phyloP scores from a whole-genome alignment of 495 filamentous ascomycete genomes.

The Penicillium silybi region DNA sequence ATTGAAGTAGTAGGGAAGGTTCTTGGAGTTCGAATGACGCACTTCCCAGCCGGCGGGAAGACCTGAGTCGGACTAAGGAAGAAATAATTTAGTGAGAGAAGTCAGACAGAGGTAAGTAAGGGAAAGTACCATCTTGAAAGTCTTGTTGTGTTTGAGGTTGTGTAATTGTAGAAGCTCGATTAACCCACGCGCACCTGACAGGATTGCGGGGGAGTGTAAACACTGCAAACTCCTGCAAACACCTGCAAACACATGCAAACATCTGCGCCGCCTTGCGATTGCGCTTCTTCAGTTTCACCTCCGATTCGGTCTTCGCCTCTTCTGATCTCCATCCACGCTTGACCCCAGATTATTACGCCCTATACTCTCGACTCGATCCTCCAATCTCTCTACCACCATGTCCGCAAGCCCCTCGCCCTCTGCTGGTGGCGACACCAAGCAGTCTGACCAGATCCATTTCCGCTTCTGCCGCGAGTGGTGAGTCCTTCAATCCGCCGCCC shows the following conservation, averaged over 20 bases:
- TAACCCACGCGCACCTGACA: neutral
- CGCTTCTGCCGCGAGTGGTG: constrained; percentile 96
- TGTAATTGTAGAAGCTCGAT: neutral
- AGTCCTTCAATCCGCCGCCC: constrained; percentile 9
- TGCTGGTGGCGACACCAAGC: constrained; percentile 49
- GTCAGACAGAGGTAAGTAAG: neutral
- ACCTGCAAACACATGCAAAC: constrained; percentile 20
- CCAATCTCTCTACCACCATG: constrained; percentile 24
- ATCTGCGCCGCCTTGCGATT: neutral
- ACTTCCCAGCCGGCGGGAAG: constrained; percentile 89
- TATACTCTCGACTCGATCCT: neutral
- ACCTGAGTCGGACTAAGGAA: constrained; percentile 61
- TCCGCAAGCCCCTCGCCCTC: constrained; percentile 61
- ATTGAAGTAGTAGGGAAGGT: constrained; percentile 98
- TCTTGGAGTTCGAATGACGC: constrained; percentile 92
- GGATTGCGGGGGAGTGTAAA: constrained; percentile 27
- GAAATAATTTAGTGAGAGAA: neutral
- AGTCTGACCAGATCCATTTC: constrained; percentile 82
- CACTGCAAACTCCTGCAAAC: constrained; percentile 10
- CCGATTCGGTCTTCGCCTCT: neutral
- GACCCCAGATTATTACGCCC: neutral
- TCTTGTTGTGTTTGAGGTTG: neutral
- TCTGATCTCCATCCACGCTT: neutral
- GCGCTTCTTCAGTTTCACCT: neutral
- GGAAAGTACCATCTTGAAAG: constrained; percentile 9